Conservation (phyloP, 2,329 filamentous ascomycete genomes). For the Pseudomassariella vexata region DNA sequence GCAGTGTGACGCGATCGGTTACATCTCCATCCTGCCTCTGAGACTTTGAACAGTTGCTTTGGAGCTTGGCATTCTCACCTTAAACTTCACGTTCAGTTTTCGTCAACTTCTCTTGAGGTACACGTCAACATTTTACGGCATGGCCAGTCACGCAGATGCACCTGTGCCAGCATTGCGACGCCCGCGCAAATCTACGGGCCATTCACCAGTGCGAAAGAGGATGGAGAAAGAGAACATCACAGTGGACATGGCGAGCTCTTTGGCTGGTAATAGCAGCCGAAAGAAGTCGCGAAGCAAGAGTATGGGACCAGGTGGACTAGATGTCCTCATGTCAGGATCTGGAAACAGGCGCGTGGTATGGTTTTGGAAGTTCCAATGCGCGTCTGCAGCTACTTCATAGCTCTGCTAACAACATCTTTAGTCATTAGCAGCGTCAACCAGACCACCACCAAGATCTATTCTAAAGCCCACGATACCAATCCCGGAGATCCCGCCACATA, state of each 20-base stretch:
- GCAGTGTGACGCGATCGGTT: no score
- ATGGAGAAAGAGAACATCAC: constrained; percentile 76
- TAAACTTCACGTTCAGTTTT: no score
- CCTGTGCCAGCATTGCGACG: constrained; percentile 53
- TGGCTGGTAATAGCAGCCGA: constrained; percentile 39
- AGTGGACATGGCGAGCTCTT: constrained; percentile 52
- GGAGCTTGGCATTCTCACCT: not conserved
- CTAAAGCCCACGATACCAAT: constrained; percentile 73
- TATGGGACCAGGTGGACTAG: constrained; percentile 84
- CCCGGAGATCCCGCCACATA: constrained; percentile 61
- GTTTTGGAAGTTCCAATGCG: not conserved
- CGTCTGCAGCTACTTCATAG: not conserved
- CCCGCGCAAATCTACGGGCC: constrained; percentile 66
- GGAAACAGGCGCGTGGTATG: constrained; percentile 77
- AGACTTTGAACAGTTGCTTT: not conserved
- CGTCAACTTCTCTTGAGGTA: not conserved
- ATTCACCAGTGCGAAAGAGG: constrained; percentile 46
- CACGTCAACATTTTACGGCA: not conserved
- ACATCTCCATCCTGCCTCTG: not conserved
- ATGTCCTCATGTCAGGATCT: constrained; percentile 68
- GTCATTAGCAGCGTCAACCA: constrained; percentile 49
- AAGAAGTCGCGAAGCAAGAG: constrained; percentile 89
- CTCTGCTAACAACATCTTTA: constrained; percentile 17
- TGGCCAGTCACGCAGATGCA: constrained; percentile 25
- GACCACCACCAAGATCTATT: constrained; percentile 60